A percentile compares a stretch with the other conserved stretches of the same genome.
Evolutionary conservation across 129 eudicot genomes (phyloP).

Genomic region (Artemisia argyi): DNA sequence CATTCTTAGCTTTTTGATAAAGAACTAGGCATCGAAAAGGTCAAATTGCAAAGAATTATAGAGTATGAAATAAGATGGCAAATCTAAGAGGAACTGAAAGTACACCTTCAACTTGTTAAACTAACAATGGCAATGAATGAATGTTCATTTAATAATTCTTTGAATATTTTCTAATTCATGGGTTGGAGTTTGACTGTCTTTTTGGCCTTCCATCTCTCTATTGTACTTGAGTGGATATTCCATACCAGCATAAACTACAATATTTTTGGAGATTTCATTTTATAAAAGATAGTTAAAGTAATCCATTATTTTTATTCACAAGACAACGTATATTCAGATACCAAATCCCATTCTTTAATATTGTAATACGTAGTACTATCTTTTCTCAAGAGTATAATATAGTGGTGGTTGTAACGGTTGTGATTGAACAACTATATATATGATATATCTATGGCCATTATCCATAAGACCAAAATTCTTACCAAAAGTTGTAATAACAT

Average conservation of each 20-base stretch:
- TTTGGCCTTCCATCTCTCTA: background rate
- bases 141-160: background rate
- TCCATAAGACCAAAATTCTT: background rate
- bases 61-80: background rate
- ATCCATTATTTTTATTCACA: constrained; percentile 1
- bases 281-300: background rate
- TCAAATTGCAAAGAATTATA: background rate
- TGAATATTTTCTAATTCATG: background rate
- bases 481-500: background rate
- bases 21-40: background rate
- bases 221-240: constrained; percentile 12
- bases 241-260: background rate
- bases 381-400: background rate
- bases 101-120: background rate
- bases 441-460: background rate
- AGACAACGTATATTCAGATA: constrained; percentile 5
- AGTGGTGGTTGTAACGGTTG: background rate
- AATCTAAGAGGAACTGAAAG: background rate
- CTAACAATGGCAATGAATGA: background rate
- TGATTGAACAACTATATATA: background rate
- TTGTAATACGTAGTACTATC: background rate
- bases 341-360: constrained; percentile 18
- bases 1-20: background rate
- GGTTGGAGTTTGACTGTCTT: constrained; percentile 9
- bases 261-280: constrained; percentile 2